These are phyloP conservation scores for Komagataella kurtzmanii DNA, from an alignment of 805 yeast genomes.

Conservation along the genomic window DNA sequence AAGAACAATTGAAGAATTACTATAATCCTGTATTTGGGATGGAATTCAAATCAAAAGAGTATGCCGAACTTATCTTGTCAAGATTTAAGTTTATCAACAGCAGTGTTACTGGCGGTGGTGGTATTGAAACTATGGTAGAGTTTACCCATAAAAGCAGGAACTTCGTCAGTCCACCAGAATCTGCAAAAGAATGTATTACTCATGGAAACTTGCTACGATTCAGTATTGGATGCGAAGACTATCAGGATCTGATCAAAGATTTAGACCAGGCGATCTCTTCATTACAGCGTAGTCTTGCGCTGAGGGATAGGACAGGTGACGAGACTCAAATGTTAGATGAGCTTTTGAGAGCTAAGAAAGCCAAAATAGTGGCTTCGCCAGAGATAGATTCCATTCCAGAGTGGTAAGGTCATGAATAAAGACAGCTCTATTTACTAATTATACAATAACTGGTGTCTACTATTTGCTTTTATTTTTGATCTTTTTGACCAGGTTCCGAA, in stretches of 20 bases:
- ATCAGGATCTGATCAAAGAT: slow-evolving; percentile 35
- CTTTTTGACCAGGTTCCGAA: slow-evolving; percentile 31
- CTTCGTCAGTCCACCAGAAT: slow-evolving; percentile 8
- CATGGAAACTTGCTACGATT: slow-evolving; percentile 24
- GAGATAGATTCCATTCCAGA: not conserved
- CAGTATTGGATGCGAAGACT: slow-evolving; percentile 41
- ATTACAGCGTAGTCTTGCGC: not conserved
- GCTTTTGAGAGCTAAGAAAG: not conserved
- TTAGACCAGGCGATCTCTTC: slow-evolving; percentile 20
- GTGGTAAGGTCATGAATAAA: not conserved
- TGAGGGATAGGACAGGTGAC: not conserved
- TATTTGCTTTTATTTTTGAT: slow-evolving; percentile 28
- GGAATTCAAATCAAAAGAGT: slow-evolving; percentile 18
- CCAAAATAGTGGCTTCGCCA: not conserved
- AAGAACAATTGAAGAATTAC: slow-evolving; percentile 25
- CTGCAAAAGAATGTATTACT: not conserved
- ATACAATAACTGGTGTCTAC: slow-evolving; percentile 4
- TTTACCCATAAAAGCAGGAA: slow-evolving; percentile 19
- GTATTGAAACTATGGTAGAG: slow-evolving; percentile 34
- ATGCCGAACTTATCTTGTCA: slow-evolving; percentile 26
- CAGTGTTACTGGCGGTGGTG: slow-evolving; percentile 29
- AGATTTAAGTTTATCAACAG: slow-evolving; percentile 37
- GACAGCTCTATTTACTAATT: not conserved
- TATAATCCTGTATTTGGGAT: slow-evolving; percentile 36
- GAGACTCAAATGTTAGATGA: not conserved